phyloP scores from a whole-genome alignment of 768 basidiomycete genomes.

The Tremella fuciformis region DNA sequence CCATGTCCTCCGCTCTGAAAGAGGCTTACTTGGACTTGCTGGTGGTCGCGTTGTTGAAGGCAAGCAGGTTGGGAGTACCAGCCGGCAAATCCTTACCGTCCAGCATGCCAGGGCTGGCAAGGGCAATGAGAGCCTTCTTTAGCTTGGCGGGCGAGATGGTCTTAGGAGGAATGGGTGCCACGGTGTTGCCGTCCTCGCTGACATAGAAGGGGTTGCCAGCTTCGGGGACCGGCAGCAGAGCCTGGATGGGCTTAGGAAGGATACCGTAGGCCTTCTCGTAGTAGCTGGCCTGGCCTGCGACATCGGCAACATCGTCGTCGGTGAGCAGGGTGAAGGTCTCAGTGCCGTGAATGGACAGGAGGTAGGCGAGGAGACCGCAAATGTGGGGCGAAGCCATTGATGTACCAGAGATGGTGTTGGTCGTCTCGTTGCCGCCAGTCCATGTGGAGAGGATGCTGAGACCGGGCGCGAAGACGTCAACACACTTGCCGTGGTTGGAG shows the following conservation, averaged over 20 bases:
- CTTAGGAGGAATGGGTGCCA: constrained; percentile 36
- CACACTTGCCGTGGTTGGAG: constrained; percentile 86
- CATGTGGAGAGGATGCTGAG: constrained; percentile 88
- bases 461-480: constrained; percentile 88
- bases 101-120: constrained; percentile 61
- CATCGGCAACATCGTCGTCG: constrained; percentile 14
- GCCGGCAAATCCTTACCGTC: constrained; percentile 52
- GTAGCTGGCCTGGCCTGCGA: constrained; percentile 22
- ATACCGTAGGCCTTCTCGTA: constrained; percentile 55
- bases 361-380: constrained; percentile 79
- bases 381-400: constrained; percentile 87
- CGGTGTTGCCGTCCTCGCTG: constrained; percentile 11
- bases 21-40: constrained; percentile 23
- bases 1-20: too few relatives aligned
- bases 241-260: constrained; percentile 61
- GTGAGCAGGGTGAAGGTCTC: constrained; percentile 42
- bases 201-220: constrained; percentile 55
- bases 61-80: constrained; percentile 51
- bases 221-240: constrained; percentile 62
- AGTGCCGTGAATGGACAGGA: constrained; percentile 81
- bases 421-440: constrained; percentile 63
- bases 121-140: constrained; percentile 67
- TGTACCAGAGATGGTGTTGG: constrained; percentile 61
- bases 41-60: constrained; percentile 52
- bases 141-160: constrained; percentile 66